A percentile compares a stretch with the other conserved stretches of the same genome.
Evolutionary conservation across 2,329 filamentous ascomycete genomes (phyloP).

Genomic region (Xylariaceae sp.): DNA sequence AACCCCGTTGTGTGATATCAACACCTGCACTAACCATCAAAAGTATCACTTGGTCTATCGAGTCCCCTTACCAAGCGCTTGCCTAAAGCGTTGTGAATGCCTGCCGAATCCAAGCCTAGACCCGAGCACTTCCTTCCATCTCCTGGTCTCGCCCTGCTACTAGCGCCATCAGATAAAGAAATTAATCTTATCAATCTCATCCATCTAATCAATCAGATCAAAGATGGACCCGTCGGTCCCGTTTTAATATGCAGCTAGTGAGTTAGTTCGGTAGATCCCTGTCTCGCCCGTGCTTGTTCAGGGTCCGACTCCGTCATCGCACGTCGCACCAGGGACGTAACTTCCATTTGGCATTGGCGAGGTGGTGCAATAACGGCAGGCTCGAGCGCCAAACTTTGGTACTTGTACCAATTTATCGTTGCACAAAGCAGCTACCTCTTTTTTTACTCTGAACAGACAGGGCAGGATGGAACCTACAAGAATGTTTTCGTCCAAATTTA

Average conservation of each 20-base stretch:
- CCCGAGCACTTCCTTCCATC: background rate
- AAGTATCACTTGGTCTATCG: background rate
- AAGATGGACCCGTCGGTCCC: background rate
- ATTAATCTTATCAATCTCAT: background rate
- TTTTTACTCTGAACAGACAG: too few species aligned
- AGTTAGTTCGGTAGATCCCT: background rate
- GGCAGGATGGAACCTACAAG: too few species aligned
- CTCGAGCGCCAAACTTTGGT: too few species aligned
- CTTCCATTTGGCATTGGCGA: too few species aligned
- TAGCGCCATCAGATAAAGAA: background rate
- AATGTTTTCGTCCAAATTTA: too few species aligned
- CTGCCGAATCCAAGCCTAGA: background rate
- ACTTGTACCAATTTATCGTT: too few species aligned
- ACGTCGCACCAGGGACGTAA: too few species aligned
- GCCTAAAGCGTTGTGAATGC: background rate
- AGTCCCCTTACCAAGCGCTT: background rate
- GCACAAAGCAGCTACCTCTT: too few species aligned
- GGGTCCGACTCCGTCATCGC: too few species aligned
- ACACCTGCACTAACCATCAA: too few species aligned
- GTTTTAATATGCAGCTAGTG: background rate
- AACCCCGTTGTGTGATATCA: too few species aligned
- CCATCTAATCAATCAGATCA: background rate
- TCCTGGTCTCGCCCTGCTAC: background rate
- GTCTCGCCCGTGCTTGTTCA: background rate
- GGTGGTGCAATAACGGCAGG: too few species aligned